Conservation (phyloP, 2,329 filamentous ascomycete genomes). For the Magnaporthiopsis incrustans region DNA sequence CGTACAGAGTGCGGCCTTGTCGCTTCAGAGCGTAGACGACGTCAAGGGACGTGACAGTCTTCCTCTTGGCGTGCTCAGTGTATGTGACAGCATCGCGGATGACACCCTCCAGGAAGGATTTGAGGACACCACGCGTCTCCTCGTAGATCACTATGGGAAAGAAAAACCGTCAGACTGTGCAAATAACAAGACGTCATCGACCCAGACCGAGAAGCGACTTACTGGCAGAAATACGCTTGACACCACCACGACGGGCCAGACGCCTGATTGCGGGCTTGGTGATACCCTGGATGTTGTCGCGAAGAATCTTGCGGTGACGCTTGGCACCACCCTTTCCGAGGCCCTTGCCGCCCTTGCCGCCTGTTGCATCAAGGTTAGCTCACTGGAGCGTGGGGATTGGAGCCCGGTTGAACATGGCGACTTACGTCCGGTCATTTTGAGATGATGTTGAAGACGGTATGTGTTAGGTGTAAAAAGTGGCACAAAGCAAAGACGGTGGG, state of each 20-base stretch:
- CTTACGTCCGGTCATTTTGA: slow-evolving; percentile 29
- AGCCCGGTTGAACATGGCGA: slow-evolving; percentile 7
- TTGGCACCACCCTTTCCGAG: slow-evolving; percentile 98
- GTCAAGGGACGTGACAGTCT: slow-evolving; percentile 66
- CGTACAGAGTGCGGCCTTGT: slow-evolving; percentile 72
- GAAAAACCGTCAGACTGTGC: background rate
- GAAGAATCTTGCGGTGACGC: slow-evolving; percentile 98
- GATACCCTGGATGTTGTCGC: slow-evolving; percentile 99
- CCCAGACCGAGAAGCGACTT: slow-evolving; percentile 27
- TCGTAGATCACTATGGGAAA: slow-evolving; percentile 59
- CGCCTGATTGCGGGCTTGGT: slow-evolving; percentile 97
- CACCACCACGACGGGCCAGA: slow-evolving; percentile 98
- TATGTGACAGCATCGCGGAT: slow-evolving; percentile 72
- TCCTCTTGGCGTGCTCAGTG: slow-evolving; percentile 74
- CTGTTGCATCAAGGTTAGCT: slow-evolving; percentile 31
- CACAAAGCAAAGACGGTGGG: background rate
- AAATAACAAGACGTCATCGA: too few species aligned
- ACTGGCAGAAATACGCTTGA: slow-evolving; percentile 99
- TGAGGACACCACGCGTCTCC: slow-evolving; percentile 69
- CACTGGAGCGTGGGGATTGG: background rate
- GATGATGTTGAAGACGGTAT: slow-evolving; percentile 4
- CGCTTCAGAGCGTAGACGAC: slow-evolving; percentile 62
- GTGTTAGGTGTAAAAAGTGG: background rate
- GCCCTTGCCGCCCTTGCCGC: slow-evolving; percentile 94
- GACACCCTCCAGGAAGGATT: slow-evolving; percentile 70